phyloP scores from a whole-genome alignment of 345 rosid genomes.

The Gossypium longicalyx region DNA sequence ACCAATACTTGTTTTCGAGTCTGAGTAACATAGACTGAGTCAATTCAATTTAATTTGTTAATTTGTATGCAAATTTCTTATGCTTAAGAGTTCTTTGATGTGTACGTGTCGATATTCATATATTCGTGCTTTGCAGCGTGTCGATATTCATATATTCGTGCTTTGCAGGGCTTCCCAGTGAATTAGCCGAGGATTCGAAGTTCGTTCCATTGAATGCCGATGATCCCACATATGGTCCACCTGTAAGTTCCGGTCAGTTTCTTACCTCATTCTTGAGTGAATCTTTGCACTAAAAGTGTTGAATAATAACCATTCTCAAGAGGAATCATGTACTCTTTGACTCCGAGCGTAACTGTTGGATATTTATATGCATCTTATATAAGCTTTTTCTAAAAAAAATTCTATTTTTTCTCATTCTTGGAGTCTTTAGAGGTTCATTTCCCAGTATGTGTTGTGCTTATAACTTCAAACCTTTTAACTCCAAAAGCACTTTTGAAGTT shows the following conservation, averaged over 20 bases:
- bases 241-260: constrained; percentile 68
- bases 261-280: constrained; percentile 1
- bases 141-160: background rate
- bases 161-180: constrained; percentile 45
- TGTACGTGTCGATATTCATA: constrained; percentile 2
- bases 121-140: constrained; percentile 26
- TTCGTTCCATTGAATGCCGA: constrained; percentile 73
- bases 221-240: constrained; percentile 74
- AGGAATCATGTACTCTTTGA: background rate
- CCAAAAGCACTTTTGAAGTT: too few species aligned
- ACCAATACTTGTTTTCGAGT: background rate
- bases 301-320: background rate
- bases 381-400: background rate
- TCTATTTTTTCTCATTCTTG: background rate
- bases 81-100: background rate
- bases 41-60: background rate
- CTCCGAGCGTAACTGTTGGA: background rate
- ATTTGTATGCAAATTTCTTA: background rate
- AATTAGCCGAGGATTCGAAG: constrained; percentile 61
- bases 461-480: too few species aligned
- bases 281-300: background rate
- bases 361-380: background rate
- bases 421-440: background rate
- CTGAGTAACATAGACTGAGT: background rate
- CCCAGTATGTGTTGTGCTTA: too few species aligned